A percentile compares a stretch with the other conserved stretches of the same genome.
Evolutionary conservation across 345 rosid species (phyloP).

Genomic region (Eucalyptus regnans): DNA sequence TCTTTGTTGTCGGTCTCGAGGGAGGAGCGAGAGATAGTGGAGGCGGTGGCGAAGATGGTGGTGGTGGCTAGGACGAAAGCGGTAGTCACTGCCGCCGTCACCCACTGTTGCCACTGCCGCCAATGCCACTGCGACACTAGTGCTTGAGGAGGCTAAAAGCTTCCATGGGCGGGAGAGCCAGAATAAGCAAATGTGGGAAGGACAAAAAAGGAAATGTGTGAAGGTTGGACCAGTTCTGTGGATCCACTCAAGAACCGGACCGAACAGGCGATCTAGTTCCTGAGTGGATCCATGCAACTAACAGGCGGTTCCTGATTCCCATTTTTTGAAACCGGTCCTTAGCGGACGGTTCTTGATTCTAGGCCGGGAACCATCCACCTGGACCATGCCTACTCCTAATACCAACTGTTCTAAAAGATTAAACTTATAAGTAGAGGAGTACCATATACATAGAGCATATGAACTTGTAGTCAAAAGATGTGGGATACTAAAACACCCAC

Average conservation of each 20-base stretch:
- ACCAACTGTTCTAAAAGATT: rapidly evolving
- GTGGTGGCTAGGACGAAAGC: rapidly evolving
- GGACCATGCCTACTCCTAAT: rapidly evolving
- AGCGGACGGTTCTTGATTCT: rapidly evolving
- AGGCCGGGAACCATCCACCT: rapidly evolving
- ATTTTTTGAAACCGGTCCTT: too few relatives aligned
- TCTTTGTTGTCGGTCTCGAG: rapidly evolving
- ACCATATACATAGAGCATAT: rapidly evolving
- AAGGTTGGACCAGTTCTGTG: rapidly evolving
- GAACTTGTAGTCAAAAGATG: background rate
- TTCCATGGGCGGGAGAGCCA: too few relatives aligned
- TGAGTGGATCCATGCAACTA: too few relatives aligned
- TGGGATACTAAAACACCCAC: background rate
- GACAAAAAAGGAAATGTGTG: too few relatives aligned
- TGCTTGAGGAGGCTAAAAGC: too few relatives aligned
- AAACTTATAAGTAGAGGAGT: background rate
- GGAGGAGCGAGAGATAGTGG: too few relatives aligned
- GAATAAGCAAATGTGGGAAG: too few relatives aligned
- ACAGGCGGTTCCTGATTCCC: rapidly evolving
- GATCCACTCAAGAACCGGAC: too few relatives aligned
- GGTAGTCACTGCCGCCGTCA: rapidly evolving
- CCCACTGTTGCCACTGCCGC: rapidly evolving
- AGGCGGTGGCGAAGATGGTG: too few relatives aligned
- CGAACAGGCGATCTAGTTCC: rapidly evolving
- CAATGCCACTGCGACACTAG: rapidly evolving